Base-by-base conservation (phyloP, 208 protist species). In the Leishmania guyanensis region DNA sequence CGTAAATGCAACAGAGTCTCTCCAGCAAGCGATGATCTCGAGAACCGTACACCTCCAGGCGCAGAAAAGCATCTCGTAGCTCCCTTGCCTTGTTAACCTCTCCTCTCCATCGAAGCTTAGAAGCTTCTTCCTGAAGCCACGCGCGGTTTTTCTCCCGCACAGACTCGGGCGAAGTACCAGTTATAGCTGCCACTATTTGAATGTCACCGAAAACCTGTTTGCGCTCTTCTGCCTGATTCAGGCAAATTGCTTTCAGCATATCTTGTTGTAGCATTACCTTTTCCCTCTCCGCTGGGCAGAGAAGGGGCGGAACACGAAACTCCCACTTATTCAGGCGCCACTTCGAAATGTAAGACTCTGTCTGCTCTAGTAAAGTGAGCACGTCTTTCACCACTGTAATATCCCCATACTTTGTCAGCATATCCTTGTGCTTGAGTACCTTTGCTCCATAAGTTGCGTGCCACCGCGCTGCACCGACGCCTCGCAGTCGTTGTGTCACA, bases 261-360 rank as follows among this genome's bases (percentile, higher is more conserved):
- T 97, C 87, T 33, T 90, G 90, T 69, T 96, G 88, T 39, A 90
- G 84, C 79, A 91, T 81, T 39, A 91, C 81, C 39, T 88, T 74
- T 62, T 95, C 92, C 71, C 88, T 92, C 83, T 93, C 82, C 12
- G 74, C 65, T 3, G 80, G 68, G 26, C 60, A 71, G n/a, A 94
- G 76, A 17, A 95, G 69, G 2, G 85, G 88, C 54, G 94, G 91
- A 26, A 96, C 82, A 29, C 94, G 87, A 78, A 97, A 94, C 79
- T 97, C 90, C 92, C 94, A 97, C 72, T 93, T 93, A 71, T 97
- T 97, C 48, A 97, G 86, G 26, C 89, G 92, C 92, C 94, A 97
- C 20, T 83, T 80, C 2, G 77, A 80, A 77, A 97, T 89, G 33
- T 80, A 76, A 62, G 77, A 85, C 60, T 97, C 92, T 0, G 90